A percentile compares a stretch with the other conserved stretches of the same genome.
Evolutionary conservation across 352 stramenopile species (phyloP).

Genomic region (Globisporangium paroecandrum): DNA sequence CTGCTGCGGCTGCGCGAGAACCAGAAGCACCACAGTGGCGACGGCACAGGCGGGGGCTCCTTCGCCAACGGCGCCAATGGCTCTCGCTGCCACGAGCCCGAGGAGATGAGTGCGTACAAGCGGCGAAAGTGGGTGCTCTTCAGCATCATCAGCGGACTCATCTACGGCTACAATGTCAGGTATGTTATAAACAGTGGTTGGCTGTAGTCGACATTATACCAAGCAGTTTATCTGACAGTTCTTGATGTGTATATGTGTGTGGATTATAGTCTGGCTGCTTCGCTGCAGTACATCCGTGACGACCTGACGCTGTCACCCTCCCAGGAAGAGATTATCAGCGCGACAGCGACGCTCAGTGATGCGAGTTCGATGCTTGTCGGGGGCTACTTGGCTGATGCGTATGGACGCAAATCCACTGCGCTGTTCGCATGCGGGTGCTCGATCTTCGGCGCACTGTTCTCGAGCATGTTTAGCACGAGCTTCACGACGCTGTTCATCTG

Average conservation of each 20-base stretch:
- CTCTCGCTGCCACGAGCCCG: constrained; percentile 17
- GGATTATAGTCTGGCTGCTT: constrained; percentile 44
- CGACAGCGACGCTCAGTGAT: constrained; percentile 77
- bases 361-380: constrained; percentile 78
- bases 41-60: constrained; percentile 3
- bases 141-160: constrained; percentile 77
- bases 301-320: constrained; percentile 59
- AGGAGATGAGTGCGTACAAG: constrained; percentile 20
- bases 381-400: constrained; percentile 63
- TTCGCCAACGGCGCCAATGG: constrained; percentile 8
- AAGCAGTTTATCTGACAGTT: background rate
- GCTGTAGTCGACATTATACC: background rate
- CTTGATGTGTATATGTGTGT: background rate
- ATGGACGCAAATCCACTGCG: constrained; percentile 64
- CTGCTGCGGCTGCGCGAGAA: constrained; percentile 50
- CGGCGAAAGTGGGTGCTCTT: constrained; percentile 74
- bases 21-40: constrained; percentile 15
- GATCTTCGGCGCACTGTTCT: constrained; percentile 58
- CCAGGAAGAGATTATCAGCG: constrained; percentile 74
- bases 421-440: constrained; percentile 74
- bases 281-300: constrained; percentile 80
- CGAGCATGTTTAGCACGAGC: constrained; percentile 48
- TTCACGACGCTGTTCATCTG: constrained; percentile 65
- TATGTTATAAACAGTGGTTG: constrained; percentile 5
- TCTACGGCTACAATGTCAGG: constrained; percentile 88